Evolutionary conservation across 805 yeast genomes (phyloP), one percentile per base, ranked within the genome.

Genomic region (Ogataea nitratoaversa): DNA sequence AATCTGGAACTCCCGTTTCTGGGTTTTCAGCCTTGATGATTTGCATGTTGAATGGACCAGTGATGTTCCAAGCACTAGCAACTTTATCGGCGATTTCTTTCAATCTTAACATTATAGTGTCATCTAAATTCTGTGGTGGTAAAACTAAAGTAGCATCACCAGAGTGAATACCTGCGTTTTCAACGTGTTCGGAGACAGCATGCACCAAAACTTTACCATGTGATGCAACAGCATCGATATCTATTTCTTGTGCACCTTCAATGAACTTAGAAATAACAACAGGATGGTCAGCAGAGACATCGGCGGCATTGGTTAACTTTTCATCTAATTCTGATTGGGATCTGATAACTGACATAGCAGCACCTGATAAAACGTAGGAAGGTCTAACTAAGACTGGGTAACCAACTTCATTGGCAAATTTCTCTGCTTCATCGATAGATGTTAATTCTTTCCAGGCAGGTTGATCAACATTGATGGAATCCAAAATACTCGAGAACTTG

Each of bases 361-460:
- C 99, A 71, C 99, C 99, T 32, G 96, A 88, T 48, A 91, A 72
- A 30, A 91, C 99, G 60, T 91, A 91, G 19, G 97, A 90, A 23
- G 99, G 99, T 72, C 99, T 87, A 37, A 91, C 98, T 53, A 91
- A 72, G 30, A 91, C 98, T 37, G 99, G 99, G 65, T 88, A 91
- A 27, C 88, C 75, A 40, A 88, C 98, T 60, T 78, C 81, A 36
- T 87, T 84, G 43, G 98, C 97, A 61, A 91, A 91, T 32, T 70
- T 79, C 63, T 87, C 95, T 44, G 99, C 98, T 66, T 91, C 98
- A 30, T 74, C 87, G 43, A 88, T 74, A 19, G 96, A 86, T 28
- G 98, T 89, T 56, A 91, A 77, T 67, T 91, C 99, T 66, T 90
- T 91, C 99, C 99, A 91, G 29, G 96, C 96, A 32, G 99, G 99